Evolutionary conservation across 345 rosid genomes (phyloP), one percentile per base, ranked within the genome.

Genomic region (Lepidium aucheri): DNA sequence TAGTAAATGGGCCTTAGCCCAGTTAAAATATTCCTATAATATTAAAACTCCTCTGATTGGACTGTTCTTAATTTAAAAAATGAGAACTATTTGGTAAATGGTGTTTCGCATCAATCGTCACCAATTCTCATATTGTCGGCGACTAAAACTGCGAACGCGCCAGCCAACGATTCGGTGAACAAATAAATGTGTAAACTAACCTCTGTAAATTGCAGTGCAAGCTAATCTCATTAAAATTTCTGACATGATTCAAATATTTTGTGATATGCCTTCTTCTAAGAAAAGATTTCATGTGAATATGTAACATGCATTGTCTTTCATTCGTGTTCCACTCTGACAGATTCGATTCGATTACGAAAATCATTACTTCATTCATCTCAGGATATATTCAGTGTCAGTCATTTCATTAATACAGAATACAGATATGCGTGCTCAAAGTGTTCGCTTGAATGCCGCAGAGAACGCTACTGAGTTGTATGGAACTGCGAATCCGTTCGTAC

Each of bases 361-460:
- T 14, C 3, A 40, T 30, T 40, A 49, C 45, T 49, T 11, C 0
- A 26, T 13, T 34, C 13, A 47, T 13, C 22, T 49, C 24, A 1
- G 26, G 44, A 32, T 9, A 8, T 26, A 26, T 63, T 4, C 46
- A 3, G 12, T 26, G 45, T 0, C 3, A 51, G 32, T 51, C 30
- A 0, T 12, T 28, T 40, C 49, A 12, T 12, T 8, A 18, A 16
- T 40, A 30, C 50, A 28, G 4, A 12, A 2, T 17, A 39, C 7
- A 24, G 0, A 24, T 24, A 24, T 24, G 3, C 2, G 46, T 44
- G n/a, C 8, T 6, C 30, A 11, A 62, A 46, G 17, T 62, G 69
- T 54, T 54, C 42, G 63, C 44, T 45, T 54, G 9, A 70, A 70
- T 70, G 74, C 56, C 56, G 35, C 62, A 44, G 5, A 43, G 56